phyloP scores from a whole-genome alignment of 1,139 yeast genomes.

The Candida frijolesensis region DNA sequence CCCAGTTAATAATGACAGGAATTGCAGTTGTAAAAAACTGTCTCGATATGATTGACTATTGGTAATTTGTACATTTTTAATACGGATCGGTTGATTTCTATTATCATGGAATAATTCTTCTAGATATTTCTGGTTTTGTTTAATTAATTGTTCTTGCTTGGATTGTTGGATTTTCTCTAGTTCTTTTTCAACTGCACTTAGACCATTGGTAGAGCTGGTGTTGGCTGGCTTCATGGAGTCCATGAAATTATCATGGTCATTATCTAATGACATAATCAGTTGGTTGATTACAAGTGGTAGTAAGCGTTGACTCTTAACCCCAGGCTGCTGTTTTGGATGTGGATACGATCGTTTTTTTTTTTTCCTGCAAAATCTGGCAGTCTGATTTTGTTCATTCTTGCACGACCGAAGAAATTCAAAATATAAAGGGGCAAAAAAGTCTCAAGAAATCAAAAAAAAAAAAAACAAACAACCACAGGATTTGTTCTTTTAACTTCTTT shows the following conservation, averaged over 20 bases:
- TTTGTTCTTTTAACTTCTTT: too few relatives aligned
- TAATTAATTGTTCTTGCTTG: constrained; percentile 35
- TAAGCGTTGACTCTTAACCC: not conserved
- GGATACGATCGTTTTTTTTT: too few relatives aligned
- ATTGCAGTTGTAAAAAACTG: constrained; percentile 53
- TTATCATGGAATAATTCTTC: constrained; percentile 45
- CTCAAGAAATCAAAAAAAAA: too few relatives aligned
- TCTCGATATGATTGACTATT: constrained; percentile 57
- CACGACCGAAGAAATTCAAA: too few relatives aligned
- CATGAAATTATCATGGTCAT: constrained; percentile 20
- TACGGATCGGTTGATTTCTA: constrained; percentile 44
- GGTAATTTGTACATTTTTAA: constrained; percentile 53
- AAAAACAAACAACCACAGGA: too few relatives aligned
- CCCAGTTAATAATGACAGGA: constrained; percentile 50
- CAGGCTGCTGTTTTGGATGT: not conserved
- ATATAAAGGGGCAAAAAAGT: too few relatives aligned
- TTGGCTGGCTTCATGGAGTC: constrained; percentile 15
- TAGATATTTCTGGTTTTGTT: constrained; percentile 44
- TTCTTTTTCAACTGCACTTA: constrained; percentile 32
- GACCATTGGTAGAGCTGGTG: constrained; percentile 9
- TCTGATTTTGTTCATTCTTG: too few relatives aligned
- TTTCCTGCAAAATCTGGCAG: too few relatives aligned
- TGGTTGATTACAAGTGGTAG: not conserved
- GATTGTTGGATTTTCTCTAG: constrained; percentile 30
- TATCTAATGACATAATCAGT: constrained; percentile 16